These are phyloP conservation scores for Theileria annulata DNA, from an alignment of 169 alveolate species.

Conservation along the genomic window DNA sequence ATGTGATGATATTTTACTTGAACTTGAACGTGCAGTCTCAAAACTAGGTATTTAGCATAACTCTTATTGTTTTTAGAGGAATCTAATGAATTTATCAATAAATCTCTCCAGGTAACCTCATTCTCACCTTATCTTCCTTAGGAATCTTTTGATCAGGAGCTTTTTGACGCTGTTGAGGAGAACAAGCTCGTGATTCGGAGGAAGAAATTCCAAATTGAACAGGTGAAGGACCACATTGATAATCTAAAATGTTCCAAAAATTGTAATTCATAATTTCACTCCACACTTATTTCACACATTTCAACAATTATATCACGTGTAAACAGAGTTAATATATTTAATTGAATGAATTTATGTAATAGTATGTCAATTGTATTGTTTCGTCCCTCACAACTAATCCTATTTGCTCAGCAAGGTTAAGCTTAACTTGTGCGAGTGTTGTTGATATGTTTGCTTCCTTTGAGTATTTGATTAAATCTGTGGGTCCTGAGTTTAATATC, in stretches of 20 bases:
- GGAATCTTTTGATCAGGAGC: slow-evolving; percentile 32
- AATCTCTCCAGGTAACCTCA: slow-evolving; percentile 12
- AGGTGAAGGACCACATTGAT: slow-evolving; percentile 38
- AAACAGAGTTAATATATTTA: background rate
- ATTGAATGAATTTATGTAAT: slow-evolving; percentile 38
- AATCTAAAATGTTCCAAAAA: background rate
- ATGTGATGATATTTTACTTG: slow-evolving; percentile 35
- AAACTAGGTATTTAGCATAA: slow-evolving; percentile 29
- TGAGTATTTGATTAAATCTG: slow-evolving; percentile 15
- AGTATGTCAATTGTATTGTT: slow-evolving; percentile 8
- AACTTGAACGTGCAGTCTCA: slow-evolving; percentile 33
- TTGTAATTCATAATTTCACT: background rate
- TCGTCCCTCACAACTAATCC: slow-evolving; percentile 61
- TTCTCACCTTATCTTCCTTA: background rate
- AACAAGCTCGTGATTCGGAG: slow-evolving; percentile 54
- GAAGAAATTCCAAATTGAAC: slow-evolving; percentile 45
- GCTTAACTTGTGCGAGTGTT: slow-evolving; percentile 38
- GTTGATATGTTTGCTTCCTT: slow-evolving; percentile 23
- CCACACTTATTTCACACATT: background rate
- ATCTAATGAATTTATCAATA: slow-evolving; percentile 42
- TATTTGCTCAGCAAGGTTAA: slow-evolving; percentile 36
- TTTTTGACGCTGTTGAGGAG: slow-evolving; percentile 42
- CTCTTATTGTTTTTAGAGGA: slow-evolving; percentile 27
- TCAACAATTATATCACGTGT: background rate
- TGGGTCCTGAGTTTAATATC: slow-evolving; percentile 26